Evolutionary conservation across 148 eudicot species (phyloP).

Genomic region (Polygonum aviculare): DNA sequence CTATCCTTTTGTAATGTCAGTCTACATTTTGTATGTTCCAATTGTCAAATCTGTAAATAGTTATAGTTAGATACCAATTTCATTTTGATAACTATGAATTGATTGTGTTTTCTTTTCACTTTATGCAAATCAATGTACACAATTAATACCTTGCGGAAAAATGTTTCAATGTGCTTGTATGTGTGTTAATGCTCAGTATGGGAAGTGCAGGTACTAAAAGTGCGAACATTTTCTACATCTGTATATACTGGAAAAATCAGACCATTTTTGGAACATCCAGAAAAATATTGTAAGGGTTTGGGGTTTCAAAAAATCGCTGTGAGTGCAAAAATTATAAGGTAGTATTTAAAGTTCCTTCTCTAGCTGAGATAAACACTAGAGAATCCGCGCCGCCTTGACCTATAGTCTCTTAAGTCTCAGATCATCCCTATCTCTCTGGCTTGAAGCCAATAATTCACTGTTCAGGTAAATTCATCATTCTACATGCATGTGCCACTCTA

Average conservation of each 20-base stretch:
- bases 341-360: neutral
- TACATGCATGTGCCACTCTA: neutral
- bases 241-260: slow-evolving; percentile 1
- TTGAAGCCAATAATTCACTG: neutral
- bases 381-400: neutral
- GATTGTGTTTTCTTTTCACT: neutral
- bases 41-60: neutral
- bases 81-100: neutral
- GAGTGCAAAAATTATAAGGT: neutral
- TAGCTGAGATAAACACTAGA: neutral
- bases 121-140: neutral
- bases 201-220: slow-evolving; percentile 6
- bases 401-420: neutral
- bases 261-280: neutral
- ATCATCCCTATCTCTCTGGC: slow-evolving; percentile 1
- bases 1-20: neutral
- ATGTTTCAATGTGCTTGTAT: neutral
- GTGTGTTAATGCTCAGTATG: neutral
- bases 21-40: neutral
- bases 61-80: neutral
- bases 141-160: neutral
- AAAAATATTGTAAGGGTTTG: neutral
- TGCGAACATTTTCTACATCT: neutral
- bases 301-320: neutral
- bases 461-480: slow-evolving; percentile 5